Conservation (phyloP, 2,329 filamentous ascomycete species). For the Cadophora gregata region DNA sequence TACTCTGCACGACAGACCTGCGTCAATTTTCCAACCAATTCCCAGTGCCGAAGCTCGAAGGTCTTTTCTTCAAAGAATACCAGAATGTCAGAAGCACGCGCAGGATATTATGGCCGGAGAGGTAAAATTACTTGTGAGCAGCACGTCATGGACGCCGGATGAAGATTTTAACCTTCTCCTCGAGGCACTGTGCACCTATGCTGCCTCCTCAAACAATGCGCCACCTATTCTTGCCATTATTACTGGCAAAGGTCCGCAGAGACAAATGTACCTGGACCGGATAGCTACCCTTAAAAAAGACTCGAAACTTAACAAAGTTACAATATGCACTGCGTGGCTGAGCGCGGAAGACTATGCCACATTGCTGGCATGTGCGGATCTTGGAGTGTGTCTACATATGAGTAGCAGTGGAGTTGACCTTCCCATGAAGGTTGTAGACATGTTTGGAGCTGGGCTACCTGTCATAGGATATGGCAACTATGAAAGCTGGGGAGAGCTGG, state of each 20-base stretch:
- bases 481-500: conserved; percentile 88
- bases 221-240: conserved; percentile 85
- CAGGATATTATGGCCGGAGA: conserved; percentile 62
- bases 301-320: conserved; percentile 71
- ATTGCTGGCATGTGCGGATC: conserved; percentile 82
- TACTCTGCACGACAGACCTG: conserved; percentile 85
- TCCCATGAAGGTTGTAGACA: conserved; percentile 99
- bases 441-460: conserved; percentile 94
- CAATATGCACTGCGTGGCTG: conserved; percentile 84
- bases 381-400: conserved; percentile 90
- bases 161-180: conserved; percentile 93
- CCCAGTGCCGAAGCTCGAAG: conserved; percentile 52
- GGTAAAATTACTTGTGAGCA: conserved; percentile 80
- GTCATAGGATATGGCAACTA: conserved; percentile 88
- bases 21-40: conserved; percentile 79
- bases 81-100: conserved; percentile 67
- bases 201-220: conserved; percentile 50
- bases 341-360: conserved; percentile 82
- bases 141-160: conserved; percentile 96
- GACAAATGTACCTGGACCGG: conserved; percentile 72
- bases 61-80: conserved; percentile 68
- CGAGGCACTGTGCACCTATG: conserved; percentile 79
- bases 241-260: conserved; percentile 90
- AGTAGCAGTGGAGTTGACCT: conserved; percentile 94
- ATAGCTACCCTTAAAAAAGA: conserved; percentile 66